These are phyloP conservation scores for Pseudoperonospora humuli DNA, from an alignment of 352 stramenopile genomes.

Conservation along the genomic window DNA sequence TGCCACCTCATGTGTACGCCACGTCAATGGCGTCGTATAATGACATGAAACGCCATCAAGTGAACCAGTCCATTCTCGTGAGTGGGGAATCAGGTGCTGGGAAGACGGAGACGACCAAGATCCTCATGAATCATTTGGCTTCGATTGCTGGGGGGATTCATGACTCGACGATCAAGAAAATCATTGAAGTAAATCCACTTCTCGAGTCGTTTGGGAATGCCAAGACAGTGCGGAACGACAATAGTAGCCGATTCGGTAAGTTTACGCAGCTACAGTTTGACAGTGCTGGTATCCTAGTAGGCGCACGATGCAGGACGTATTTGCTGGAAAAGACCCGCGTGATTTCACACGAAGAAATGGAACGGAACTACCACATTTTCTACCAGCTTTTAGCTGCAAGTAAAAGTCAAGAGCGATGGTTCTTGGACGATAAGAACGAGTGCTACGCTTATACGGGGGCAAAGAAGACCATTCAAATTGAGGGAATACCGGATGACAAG, in stretches of 20 bases:
- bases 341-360: slow-evolving; percentile 54
- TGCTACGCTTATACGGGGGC: slow-evolving; percentile 61
- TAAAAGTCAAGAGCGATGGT: slow-evolving; percentile 29
- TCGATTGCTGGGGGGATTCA: slow-evolving; percentile 57
- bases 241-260: slow-evolving; percentile 94
- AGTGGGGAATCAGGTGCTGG: slow-evolving; percentile 80
- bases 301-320: slow-evolving; percentile 81
- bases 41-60: slow-evolving; percentile 47
- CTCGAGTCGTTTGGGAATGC: slow-evolving; percentile 87
- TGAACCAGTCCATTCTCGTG: slow-evolving; percentile 84
- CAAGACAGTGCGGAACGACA: slow-evolving; percentile 95
- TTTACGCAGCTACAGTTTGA: slow-evolving; percentile 96
- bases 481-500: slow-evolving; percentile 59
- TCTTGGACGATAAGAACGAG: slow-evolving; percentile 39
- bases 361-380: slow-evolving; percentile 84
- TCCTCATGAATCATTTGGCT: slow-evolving; percentile 85
- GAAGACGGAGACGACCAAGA: slow-evolving; percentile 87
- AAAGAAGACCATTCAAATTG: slow-evolving; percentile 49
- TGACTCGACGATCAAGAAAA: slow-evolving; percentile 72
- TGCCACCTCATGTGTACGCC: slow-evolving; percentile 63
- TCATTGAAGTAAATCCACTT: slow-evolving; percentile 77
- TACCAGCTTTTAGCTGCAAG: slow-evolving; percentile 46
- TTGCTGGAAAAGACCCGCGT: slow-evolving; percentile 91
- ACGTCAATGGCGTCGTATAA: slow-evolving; percentile 65
- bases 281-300: slow-evolving; percentile 47